These are phyloP conservation scores for Phytophthora vignae DNA, from an alignment of 352 stramenopile species.

Conservation along the genomic window DNA sequence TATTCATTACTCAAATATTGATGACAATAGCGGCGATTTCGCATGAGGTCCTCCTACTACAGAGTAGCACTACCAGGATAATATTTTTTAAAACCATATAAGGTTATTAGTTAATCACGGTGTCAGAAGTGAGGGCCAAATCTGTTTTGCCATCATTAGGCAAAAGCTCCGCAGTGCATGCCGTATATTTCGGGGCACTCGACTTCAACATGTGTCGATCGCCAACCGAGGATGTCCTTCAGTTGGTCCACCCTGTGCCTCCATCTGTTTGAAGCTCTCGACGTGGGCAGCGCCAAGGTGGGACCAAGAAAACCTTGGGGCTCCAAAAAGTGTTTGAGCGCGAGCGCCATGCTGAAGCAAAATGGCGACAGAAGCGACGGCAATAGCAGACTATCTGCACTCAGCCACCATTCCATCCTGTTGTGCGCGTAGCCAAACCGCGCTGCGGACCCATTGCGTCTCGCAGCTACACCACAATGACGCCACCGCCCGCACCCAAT, in stretches of 20 bases:
- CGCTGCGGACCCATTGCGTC: neutral
- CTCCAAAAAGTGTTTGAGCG: neutral
- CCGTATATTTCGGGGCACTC: neutral
- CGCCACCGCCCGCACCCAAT: neutral
- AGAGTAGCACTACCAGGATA: no score
- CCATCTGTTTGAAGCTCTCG: constrained; percentile 1
- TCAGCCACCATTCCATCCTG: neutral
- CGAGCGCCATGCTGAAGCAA: no score
- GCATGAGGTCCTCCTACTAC: no score
- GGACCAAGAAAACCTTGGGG: neutral
- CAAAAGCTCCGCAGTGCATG: no score
- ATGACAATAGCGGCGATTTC: no score
- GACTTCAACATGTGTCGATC: neutral
- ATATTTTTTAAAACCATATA: no score
- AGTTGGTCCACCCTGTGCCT: neutral
- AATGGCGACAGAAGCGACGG: no score
- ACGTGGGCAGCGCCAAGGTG: neutral
- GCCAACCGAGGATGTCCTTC: neutral
- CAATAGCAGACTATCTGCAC: no score
- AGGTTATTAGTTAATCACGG: no score
- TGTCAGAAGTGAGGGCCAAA: no score
- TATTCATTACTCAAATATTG: no score
- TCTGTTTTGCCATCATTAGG: no score
- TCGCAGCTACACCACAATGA: neutral
- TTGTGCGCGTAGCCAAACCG: neutral